phyloP scores from a whole-genome alignment of 257 asterid species.

The Prunella vulgaris region DNA sequence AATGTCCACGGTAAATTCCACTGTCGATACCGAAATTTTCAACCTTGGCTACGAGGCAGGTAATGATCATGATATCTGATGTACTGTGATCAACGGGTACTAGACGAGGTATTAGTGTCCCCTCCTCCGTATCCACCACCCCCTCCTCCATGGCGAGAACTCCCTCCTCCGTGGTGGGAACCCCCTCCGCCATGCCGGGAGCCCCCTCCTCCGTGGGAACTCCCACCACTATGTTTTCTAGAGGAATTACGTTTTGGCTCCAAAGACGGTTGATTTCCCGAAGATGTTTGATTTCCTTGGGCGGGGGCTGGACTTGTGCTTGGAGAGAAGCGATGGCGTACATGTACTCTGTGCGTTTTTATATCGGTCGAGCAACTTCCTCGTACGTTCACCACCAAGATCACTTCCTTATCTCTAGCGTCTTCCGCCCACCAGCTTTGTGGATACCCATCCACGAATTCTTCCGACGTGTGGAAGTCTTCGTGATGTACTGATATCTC shows the following conservation, averaged over 20 bases:
- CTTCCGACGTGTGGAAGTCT: slow-evolving; percentile 56
- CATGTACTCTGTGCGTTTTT: slow-evolving; percentile 42
- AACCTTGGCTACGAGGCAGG: not conserved
- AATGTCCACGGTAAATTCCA: not conserved
- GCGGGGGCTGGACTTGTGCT: not conserved
- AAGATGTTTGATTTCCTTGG: not conserved
- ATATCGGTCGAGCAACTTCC: slow-evolving; percentile 50
- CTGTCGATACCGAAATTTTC: not conserved
- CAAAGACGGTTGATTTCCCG: slow-evolving; percentile 16
- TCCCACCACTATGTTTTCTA: slow-evolving; percentile 27
- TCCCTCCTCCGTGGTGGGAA: slow-evolving; percentile 23
- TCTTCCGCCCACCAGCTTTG: slow-evolving; percentile 88
- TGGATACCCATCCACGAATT: slow-evolving; percentile 52
- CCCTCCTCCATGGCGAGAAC: slow-evolving; percentile 9
- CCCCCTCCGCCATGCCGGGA: slow-evolving; percentile 17
- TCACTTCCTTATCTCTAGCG: slow-evolving; percentile 61
- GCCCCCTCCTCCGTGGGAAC: slow-evolving; percentile 23
- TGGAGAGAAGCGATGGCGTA: slow-evolving; percentile 40
- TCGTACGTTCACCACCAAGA: slow-evolving; percentile 48
- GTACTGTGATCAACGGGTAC: not conserved
- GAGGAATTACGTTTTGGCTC: slow-evolving; percentile 36
- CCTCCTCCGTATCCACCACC: slow-evolving; percentile 25
- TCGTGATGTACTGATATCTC: slow-evolving; percentile 60
- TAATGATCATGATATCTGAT: not conserved
- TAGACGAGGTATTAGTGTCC: slow-evolving; percentile 16